phyloP scores from a whole-genome alignment of 148 eudicot genomes.

The Cornus florida region DNA sequence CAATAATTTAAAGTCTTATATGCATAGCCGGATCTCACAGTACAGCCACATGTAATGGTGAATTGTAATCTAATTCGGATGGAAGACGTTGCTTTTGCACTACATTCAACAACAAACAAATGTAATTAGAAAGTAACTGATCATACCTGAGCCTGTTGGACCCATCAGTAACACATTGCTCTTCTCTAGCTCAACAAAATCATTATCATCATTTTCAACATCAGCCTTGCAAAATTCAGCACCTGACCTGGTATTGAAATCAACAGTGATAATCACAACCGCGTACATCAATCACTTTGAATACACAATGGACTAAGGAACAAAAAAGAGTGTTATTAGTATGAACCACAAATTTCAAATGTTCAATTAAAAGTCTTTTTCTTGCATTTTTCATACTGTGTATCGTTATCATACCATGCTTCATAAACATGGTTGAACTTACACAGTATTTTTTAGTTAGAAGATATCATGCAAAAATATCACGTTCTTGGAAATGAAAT shows the following conservation, averaged over 20 bases:
- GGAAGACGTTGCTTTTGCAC: conserved; percentile 8
- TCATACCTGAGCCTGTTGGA: conserved; percentile 37
- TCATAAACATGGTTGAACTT: neutral
- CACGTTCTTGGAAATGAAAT: neutral
- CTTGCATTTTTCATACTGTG: neutral
- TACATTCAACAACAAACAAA: neutral
- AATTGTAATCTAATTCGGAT: neutral
- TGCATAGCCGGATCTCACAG: conserved; percentile 11
- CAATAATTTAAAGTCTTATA: neutral
- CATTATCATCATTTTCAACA: conserved; percentile 23
- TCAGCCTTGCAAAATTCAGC: conserved; percentile 28
- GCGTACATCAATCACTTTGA: neutral
- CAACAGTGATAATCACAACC: neutral
- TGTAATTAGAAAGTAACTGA: neutral
- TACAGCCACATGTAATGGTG: neutral
- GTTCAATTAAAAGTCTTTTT: neutral
- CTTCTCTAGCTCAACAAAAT: conserved; percentile 41
- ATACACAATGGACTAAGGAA: neutral
- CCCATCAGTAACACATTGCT: conserved; percentile 45
- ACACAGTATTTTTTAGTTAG: neutral
- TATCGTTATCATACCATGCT: neutral
- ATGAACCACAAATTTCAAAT: neutral
- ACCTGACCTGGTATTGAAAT: conserved; percentile 25
- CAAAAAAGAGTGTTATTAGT: neutral
- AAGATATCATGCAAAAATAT: neutral